These are phyloP conservation scores for Scorias spongiosa DNA, from an alignment of 2,329 filamentous ascomycete species.

Conservation along the genomic window DNA sequence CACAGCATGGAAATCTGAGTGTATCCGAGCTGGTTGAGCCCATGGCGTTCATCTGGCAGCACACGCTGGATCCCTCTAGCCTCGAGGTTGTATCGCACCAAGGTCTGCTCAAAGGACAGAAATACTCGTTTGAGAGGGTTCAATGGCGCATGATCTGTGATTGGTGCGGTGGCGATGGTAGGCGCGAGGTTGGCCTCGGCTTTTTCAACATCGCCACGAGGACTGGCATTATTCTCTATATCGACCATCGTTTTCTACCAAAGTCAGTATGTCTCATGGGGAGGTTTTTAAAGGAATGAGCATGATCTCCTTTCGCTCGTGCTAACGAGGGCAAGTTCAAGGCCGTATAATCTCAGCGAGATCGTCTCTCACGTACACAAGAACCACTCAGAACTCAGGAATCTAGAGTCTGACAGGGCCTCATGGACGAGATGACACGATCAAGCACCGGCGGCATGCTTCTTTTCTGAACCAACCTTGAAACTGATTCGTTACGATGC, in stretches of 20 bases:
- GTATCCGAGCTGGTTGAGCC: constrained; percentile 36
- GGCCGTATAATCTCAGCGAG: constrained; percentile 37
- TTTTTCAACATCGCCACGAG: constrained; percentile 8
- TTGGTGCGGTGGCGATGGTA: not conserved
- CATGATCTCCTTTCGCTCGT: constrained; percentile 39
- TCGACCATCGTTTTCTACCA: constrained; percentile 17
- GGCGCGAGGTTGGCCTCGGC: constrained; percentile 2
- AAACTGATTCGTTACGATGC: constrained; percentile 1
- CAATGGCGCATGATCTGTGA: not conserved
- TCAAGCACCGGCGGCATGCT: not conserved
- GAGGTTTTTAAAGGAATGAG: constrained; percentile 14
- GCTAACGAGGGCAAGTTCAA: constrained; percentile 40
- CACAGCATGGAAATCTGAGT: constrained; percentile 43
- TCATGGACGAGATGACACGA: not conserved
- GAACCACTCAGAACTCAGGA: too few species aligned
- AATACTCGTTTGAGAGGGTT: constrained; percentile 2
- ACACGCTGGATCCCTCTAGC: constrained; percentile 46
- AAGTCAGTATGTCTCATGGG: constrained; percentile 16
- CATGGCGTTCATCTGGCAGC: constrained; percentile 38
- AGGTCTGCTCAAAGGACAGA: constrained; percentile 24
- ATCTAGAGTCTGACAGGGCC: too few species aligned
- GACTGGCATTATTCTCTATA: constrained; percentile 1
- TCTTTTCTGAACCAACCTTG: not conserved
- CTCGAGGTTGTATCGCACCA: constrained; percentile 40
- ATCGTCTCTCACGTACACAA: not conserved